Base-by-base conservation (phyloP, 2,329 filamentous ascomycete species). In the Diaporthe ilicicola region DNA sequence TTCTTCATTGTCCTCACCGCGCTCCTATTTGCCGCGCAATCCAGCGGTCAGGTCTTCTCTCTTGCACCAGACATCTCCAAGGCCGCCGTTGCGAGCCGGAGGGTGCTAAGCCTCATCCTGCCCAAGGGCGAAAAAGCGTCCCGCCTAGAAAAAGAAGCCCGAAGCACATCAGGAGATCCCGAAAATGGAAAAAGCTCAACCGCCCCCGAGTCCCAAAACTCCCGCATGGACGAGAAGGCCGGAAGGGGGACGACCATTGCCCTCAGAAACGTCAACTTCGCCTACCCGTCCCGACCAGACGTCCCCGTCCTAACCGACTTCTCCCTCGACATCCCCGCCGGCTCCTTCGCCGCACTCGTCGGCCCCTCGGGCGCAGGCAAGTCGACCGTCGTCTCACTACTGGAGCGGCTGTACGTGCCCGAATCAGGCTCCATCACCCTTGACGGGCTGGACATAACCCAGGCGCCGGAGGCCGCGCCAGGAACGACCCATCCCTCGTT, bases 1-100 rank as follows among this genome's bases (percentile, higher is more conserved):
- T 94, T 94, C 81, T 90, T 94, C 78, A 92, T 93, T 75, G 91
- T 94, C 9, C 84, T 94, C 4, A 86, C 92, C 7, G 87, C 92
- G 5, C 87, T 95, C 75, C 86, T 95, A 1, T 89, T 94, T 48
- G 91, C 90, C 70, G 92, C 93, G 0, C 90, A 93, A 78, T 84
- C 92, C 6, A 93, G 91, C 85, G 91, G 92, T 12, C 90, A 93
- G 76, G 89, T 94, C 79, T 94, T 94, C 77, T 89, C 89, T 29
- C 86, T 94, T 1, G 92, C 92, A 0, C 92, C 92, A 0, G 92
- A 95, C 73, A 86, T 94, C n/a, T 90, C 91, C 1, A 87, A 89
- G 54, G 92, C 92, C 0, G 87, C 86, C 37, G 84, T 84, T 1
- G 90, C 92, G 3, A 88, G 89, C 13, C 86, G 85, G 7, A 83